Evolutionary conservation across 495 filamentous ascomycete genomes (phyloP).

Genomic region (Lepidopterella palustris): DNA sequence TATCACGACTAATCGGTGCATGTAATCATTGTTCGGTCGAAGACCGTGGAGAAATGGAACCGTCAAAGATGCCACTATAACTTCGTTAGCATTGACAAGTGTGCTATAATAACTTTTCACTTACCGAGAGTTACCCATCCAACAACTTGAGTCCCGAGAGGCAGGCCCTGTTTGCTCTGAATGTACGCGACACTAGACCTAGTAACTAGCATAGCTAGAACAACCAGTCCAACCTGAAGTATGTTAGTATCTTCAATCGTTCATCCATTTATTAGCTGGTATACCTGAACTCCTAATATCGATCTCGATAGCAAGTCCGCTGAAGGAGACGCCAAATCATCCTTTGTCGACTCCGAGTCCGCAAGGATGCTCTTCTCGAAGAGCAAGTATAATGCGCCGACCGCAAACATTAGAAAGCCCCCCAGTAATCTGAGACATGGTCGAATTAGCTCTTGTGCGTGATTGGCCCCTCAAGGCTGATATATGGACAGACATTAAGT

Average conservation of each 20-base stretch:
- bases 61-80: slow-evolving; percentile 62
- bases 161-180: slow-evolving; percentile 82
- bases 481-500: slow-evolving; percentile 59
- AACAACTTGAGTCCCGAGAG: slow-evolving; percentile 77
- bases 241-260: slow-evolving; percentile 26
- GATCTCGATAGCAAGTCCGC: slow-evolving; percentile 26
- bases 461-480: not conserved
- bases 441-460: not conserved
- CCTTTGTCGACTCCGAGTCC: slow-evolving; percentile 24
- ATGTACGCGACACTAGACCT: slow-evolving; percentile 72
- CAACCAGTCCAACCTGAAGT: slow-evolving; percentile 64
- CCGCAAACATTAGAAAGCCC: slow-evolving; percentile 67
- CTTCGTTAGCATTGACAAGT: slow-evolving; percentile 13
- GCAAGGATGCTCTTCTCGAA: slow-evolving; percentile 68
- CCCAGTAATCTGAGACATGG: slow-evolving; percentile 57
- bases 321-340: slow-evolving; percentile 16
- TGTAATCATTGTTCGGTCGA: slow-evolving; percentile 77
- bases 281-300: slow-evolving; percentile 36
- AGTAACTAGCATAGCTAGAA: slow-evolving; percentile 80
- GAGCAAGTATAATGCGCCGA: slow-evolving; percentile 73
- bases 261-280: not conserved
- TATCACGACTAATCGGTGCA: slow-evolving; percentile 81
- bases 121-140: slow-evolving; percentile 80
- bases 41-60: slow-evolving; percentile 77
- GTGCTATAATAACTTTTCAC: slow-evolving; percentile 24